Percentiles rank a stretch among this genome's conserved stretches.
Evolutionary conservation across 1,284 basidiomycete genomes (phyloP).

Genomic region (Pseudozyma thailandica): DNA sequence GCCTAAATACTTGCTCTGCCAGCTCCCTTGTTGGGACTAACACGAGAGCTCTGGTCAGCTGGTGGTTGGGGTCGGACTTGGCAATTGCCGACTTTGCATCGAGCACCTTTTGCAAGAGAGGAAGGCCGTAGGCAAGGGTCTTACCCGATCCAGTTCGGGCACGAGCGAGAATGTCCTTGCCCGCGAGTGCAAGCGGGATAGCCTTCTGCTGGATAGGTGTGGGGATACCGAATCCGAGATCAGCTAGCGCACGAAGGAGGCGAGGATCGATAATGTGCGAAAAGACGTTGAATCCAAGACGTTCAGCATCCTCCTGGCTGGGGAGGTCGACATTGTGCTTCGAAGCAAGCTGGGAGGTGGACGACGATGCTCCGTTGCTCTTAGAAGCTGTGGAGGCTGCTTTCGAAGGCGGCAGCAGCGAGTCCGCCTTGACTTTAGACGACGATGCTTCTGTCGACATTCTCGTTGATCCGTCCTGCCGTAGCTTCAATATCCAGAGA

Average conservation of each 20-base stretch:
- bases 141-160: conserved; percentile 97
- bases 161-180: conserved; percentile 89
- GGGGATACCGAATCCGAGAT: conserved; percentile 82
- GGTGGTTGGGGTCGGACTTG: conserved; percentile 70
- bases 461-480: neutral
- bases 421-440: conserved; percentile 44
- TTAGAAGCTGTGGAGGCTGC: neutral
- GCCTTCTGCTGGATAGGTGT: conserved; percentile 81
- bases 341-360: conserved; percentile 10
- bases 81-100: conserved; percentile 74
- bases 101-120: conserved; percentile 88
- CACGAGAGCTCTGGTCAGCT: conserved; percentile 81
- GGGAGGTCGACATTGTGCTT: conserved; percentile 43
- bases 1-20: conserved; percentile 84
- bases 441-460: conserved; percentile 40
- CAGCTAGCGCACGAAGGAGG: conserved; percentile 79
- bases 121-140: conserved; percentile 94
- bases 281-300: conserved; percentile 68
- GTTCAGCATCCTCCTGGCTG: conserved; percentile 39
- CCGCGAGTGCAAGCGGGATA: conserved; percentile 87
- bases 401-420: conserved; percentile 26
- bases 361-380: conserved; percentile 9
- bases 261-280: conserved; percentile 80
- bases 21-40: conserved; percentile 95
- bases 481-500: too few species aligned